Evolutionary conservation across 225 moss, liverwort and hornwort genomes (phyloP).

Genomic region (Marchantia polymorpha): DNA sequence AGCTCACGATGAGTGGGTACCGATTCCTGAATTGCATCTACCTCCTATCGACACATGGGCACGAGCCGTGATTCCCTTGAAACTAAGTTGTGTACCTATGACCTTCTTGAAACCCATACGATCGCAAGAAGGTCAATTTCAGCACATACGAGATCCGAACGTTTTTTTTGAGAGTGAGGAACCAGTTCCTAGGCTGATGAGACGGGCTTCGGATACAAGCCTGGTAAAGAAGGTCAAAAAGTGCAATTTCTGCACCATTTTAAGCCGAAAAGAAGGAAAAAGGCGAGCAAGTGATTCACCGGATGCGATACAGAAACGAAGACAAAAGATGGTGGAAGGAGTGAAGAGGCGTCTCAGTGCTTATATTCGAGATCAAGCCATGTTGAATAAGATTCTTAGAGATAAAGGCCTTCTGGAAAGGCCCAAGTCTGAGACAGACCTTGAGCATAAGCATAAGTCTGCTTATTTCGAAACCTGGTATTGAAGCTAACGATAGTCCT

Average conservation of each 20-base stretch:
- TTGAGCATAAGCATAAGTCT: neutral
- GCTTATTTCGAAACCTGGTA: constrained; percentile 16
- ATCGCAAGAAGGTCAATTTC: constrained; percentile 32
- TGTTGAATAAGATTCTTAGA: constrained; percentile 31
- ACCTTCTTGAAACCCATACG: constrained; percentile 25
- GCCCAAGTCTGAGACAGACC: constrained; percentile 3
- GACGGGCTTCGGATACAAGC: constrained; percentile 32
- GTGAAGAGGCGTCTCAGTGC: constrained; percentile 26
- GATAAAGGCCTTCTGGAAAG: constrained; percentile 26
- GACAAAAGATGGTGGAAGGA: constrained; percentile 15
- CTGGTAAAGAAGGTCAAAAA: constrained; percentile 23
- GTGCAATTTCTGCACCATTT: constrained; percentile 19
- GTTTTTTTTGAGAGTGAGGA: neutral
- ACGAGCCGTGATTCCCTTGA: constrained; percentile 43
- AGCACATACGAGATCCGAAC: neutral
- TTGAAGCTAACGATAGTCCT: neutral
- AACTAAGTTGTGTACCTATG: constrained; percentile 23
- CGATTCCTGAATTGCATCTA: constrained; percentile 28
- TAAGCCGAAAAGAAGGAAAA: constrained; percentile 17
- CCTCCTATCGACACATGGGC: constrained; percentile 55
- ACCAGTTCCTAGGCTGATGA: constrained; percentile 2
- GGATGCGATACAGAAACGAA: constrained; percentile 3
- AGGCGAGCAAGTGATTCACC: constrained; percentile 30
- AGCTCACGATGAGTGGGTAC: constrained; percentile 30
- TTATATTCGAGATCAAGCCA: constrained; percentile 29